Evolutionary conservation across 768 basidiomycete genomes (phyloP).

Genomic region (Mycena olivaceomarginata): DNA sequence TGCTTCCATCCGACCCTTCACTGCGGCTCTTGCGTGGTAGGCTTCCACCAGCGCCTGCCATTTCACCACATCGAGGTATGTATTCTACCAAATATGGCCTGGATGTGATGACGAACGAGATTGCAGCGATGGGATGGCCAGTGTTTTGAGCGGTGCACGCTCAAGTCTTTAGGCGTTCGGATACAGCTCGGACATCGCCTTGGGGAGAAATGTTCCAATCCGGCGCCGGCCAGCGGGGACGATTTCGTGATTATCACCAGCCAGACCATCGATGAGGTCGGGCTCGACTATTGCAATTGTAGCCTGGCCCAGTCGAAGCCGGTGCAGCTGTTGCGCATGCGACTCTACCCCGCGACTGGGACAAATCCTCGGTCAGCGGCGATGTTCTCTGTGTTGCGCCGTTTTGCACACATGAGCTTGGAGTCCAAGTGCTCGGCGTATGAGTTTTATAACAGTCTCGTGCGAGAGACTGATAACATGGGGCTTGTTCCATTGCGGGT

Average conservation of each 20-base stretch:
- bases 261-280: too few relatives aligned
- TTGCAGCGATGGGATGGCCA: background rate
- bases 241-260: too few relatives aligned
- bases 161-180: background rate
- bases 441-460: slow-evolving; percentile 38
- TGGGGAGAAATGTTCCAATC: too few relatives aligned
- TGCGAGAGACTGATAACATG: slow-evolving; percentile 35
- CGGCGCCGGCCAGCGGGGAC: too few relatives aligned
- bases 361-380: too few relatives aligned
- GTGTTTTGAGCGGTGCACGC: background rate
- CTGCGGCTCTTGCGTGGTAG: background rate
- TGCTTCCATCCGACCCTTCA: background rate
- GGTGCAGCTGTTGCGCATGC: too few relatives aligned
- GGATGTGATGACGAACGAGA: background rate
- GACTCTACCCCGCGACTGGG: too few relatives aligned
- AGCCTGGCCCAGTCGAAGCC: too few relatives aligned
- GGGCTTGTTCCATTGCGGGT: slow-evolving; percentile 8
- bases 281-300: too few relatives aligned
- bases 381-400: too few relatives aligned
- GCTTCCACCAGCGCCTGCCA: background rate
- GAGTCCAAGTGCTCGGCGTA: slow-evolving; percentile 43
- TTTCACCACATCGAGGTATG: slow-evolving; percentile 13
- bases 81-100: too few relatives aligned
- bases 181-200: slow-evolving; percentile 16
- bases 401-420: slow-evolving; percentile 14